Conservation (phyloP, 192 early-diverging fungal genomes). For the Rhizoclosmatium sp. region DNA sequence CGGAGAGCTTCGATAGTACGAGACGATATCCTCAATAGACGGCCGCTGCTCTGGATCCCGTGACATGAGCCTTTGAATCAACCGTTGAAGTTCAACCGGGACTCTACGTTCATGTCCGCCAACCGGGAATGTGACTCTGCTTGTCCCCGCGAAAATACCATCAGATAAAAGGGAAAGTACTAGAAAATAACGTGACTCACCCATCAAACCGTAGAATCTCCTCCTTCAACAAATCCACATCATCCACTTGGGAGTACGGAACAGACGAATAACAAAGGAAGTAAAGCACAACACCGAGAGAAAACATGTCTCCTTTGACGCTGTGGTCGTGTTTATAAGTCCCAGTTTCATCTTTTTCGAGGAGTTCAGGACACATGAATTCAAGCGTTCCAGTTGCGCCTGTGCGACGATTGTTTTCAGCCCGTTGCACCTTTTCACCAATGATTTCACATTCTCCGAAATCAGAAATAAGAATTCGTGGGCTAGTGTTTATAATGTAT, state of each 20-base stretch:
- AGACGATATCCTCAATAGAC: conserved; percentile 67
- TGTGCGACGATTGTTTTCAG: conserved; percentile 64
- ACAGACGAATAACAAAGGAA: conserved; percentile 87
- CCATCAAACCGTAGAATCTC: conserved; percentile 77
- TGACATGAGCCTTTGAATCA: conserved; percentile 64
- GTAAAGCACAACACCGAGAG: conserved; percentile 91
- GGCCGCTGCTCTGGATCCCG: conserved; percentile 66
- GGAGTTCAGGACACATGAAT: conserved; percentile 85
- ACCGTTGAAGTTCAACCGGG: conserved; percentile 61
- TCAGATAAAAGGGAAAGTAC: background rate
- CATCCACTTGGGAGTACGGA: conserved; percentile 86
- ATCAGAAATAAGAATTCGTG: conserved; percentile 89
- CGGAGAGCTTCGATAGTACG: conserved; percentile 17
- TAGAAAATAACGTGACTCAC: conserved; percentile 8
- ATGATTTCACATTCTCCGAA: conserved; percentile 97
- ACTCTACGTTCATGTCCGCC: conserved; percentile 48
- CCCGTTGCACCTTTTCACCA: conserved; percentile 61
- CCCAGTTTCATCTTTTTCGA: conserved; percentile 65
- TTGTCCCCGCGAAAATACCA: background rate
- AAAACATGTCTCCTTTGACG: conserved; percentile 93
- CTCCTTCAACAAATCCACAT: conserved; percentile 82
- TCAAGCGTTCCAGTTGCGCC: conserved; percentile 95
- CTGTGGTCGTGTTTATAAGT: conserved; percentile 80
- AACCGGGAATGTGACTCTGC: conserved; percentile 47
- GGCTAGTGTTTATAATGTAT: conserved; percentile 47